Conservation (phyloP, 495 filamentous ascomycete genomes). For the Talaromyces liani region DNA sequence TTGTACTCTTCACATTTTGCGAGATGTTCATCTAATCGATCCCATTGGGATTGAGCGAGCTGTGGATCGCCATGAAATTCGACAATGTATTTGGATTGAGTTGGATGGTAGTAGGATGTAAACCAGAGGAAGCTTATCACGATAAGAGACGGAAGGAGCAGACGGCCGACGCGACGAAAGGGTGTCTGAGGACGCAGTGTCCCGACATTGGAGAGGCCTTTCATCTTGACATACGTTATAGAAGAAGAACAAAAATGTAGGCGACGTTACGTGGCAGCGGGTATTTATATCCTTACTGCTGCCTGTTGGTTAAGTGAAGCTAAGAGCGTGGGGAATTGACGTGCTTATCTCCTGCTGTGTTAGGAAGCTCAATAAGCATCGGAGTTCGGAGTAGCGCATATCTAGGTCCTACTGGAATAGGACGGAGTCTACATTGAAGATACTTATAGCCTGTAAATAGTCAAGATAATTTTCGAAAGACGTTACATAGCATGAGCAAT, state of each 20-base stretch:
- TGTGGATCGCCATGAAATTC: constrained; percentile 7
- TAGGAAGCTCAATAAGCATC: neutral
- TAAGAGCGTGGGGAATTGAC: neutral
- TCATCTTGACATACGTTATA: neutral
- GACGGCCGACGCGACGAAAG: neutral
- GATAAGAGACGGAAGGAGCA: constrained; percentile 4
- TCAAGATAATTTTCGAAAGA: neutral
- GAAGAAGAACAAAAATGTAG: neutral
- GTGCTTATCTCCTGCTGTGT: neutral
- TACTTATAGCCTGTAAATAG: no score
- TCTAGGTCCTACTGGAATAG: neutral
- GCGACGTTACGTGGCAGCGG: neutral
- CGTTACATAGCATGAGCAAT: neutral
- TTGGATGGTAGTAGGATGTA: constrained; percentile 4
- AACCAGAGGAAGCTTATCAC: constrained; percentile 6
- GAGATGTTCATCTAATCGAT: constrained; percentile 3
- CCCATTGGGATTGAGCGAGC: constrained; percentile 5
- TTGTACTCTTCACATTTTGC: neutral
- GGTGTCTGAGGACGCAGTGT: neutral
- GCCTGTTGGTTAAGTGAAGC: neutral
- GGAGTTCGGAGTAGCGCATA: neutral
- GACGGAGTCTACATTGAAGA: no score
- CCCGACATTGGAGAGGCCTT: neutral
- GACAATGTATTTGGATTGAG: constrained; percentile 5
- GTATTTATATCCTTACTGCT: neutral